phyloP scores from a whole-genome alignment of 805 yeast species.

The Candida nitratophila region DNA sequence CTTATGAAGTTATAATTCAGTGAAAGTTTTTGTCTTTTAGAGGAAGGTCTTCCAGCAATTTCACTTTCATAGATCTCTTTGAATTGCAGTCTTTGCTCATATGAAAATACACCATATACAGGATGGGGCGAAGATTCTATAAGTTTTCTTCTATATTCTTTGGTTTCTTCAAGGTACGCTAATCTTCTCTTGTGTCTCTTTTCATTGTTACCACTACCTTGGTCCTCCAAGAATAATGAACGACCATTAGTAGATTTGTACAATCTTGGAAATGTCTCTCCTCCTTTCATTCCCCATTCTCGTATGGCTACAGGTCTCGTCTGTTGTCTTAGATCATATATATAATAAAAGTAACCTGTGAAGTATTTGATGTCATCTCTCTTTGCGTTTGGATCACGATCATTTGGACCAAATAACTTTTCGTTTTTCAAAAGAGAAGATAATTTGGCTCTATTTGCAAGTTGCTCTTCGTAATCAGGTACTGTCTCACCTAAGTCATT shows the following conservation, averaged over 20 bases:
- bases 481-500: constrained; percentile 47
- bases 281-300: constrained; percentile 58
- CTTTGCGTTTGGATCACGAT: constrained; percentile 78
- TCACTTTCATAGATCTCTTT: constrained; percentile 15
- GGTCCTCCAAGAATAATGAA: constrained; percentile 74
- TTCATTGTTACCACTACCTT: constrained; percentile 9
- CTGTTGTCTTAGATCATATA: constrained; percentile 72
- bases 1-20: too few relatives aligned
- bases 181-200: constrained; percentile 25
- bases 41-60: background rate
- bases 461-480: constrained; percentile 16
- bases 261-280: constrained; percentile 48
- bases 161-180: constrained; percentile 24
- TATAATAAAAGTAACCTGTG: constrained; percentile 63
- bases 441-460: constrained; percentile 27
- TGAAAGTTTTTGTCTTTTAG: background rate
- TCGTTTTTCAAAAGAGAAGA: constrained; percentile 75
- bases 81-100: constrained; percentile 17
- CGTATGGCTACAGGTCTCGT: constrained; percentile 75
- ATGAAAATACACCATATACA: constrained; percentile 4
- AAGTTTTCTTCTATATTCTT: constrained; percentile 23
- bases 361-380: constrained; percentile 83
- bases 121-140: constrained; percentile 18
- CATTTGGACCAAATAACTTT: constrained; percentile 77
- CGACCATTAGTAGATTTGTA: constrained; percentile 63